Evolutionary conservation across 371 early-diverging fungal genomes (phyloP).

Genomic region (Polyrhizophydium stewartii): DNA sequence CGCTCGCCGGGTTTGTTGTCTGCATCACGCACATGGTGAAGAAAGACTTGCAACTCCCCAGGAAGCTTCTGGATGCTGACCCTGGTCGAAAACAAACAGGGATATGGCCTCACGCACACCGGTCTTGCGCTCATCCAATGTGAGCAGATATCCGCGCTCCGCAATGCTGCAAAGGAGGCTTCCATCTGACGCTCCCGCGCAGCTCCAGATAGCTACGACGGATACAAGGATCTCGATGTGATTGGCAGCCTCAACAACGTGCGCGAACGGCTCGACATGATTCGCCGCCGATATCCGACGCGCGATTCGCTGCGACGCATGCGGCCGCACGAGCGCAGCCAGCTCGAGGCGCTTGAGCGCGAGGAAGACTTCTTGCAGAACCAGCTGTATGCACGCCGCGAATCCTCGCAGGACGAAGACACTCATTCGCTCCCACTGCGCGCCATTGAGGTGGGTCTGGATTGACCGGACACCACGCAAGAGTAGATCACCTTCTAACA

Average conservation of each 20-base stretch:
- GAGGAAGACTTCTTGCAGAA: not conserved
- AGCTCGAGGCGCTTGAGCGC: not conserved
- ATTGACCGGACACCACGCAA: too few species aligned
- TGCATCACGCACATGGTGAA: not conserved
- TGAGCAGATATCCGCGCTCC: too few species aligned
- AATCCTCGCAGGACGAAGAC: not conserved
- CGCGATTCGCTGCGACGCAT: not conserved
- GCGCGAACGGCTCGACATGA: not conserved
- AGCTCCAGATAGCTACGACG: too few species aligned
- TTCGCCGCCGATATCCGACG: not conserved
- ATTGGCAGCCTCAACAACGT: constrained; percentile 3
- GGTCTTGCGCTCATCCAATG: not conserved
- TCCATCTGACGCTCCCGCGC: too few species aligned
- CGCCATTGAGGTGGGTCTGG: too few species aligned
- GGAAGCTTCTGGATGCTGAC: not conserved
- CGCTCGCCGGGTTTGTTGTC: constrained; percentile 1
- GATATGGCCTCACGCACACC: not conserved
- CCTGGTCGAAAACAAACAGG: not conserved
- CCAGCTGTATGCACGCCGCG: not conserved
- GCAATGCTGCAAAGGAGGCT: too few species aligned
- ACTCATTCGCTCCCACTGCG: too few species aligned
- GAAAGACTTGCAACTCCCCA: too few species aligned
- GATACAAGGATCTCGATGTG: not conserved
- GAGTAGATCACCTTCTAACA: too few species aligned
- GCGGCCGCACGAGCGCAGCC: not conserved